Conservation (phyloP, 306 rosid genomes). For the Mimosa bimucronata region DNA sequence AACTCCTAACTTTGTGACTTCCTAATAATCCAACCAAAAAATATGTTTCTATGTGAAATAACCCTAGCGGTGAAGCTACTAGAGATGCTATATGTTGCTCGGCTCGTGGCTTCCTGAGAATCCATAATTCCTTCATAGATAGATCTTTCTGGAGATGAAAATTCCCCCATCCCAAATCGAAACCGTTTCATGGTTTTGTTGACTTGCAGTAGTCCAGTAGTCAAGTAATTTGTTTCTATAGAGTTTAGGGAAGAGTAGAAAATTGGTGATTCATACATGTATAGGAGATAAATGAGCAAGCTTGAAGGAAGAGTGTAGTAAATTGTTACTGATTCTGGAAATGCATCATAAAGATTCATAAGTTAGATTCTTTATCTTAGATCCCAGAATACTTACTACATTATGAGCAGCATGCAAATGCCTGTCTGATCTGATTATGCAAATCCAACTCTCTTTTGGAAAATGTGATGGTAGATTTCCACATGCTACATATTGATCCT, state of each 20-base stretch:
- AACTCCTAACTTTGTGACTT: neutral
- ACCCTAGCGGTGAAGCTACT: conserved; percentile 44
- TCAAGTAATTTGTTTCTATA: neutral
- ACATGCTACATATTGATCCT: conserved; percentile 12
- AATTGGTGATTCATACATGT: neutral
- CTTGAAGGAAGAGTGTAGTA: neutral
- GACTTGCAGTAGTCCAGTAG: conserved; percentile 8
- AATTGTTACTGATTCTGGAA: conserved; percentile 5
- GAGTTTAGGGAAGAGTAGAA: neutral
- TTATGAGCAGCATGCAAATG: conserved; percentile 2
- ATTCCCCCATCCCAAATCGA: conserved; percentile 31
- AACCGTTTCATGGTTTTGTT: neutral
- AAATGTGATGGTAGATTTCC: conserved; percentile 9
- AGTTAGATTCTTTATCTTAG: neutral
- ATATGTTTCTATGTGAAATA: neutral
- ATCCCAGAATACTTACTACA: neutral
- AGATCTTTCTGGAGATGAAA: conserved; percentile 51
- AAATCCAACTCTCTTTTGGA: neutral
- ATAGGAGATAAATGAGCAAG: neutral
- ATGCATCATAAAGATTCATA: neutral
- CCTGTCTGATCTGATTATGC: conserved; percentile 7
- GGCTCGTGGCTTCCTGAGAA: conserved; percentile 47
- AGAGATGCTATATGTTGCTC: conserved; percentile 39
- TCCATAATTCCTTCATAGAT: conserved; percentile 39
- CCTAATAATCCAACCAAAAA: conserved; percentile 3